Evolutionary conservation across 345 rosid genomes (phyloP).

Genomic region (Hirschfeldia incana): DNA sequence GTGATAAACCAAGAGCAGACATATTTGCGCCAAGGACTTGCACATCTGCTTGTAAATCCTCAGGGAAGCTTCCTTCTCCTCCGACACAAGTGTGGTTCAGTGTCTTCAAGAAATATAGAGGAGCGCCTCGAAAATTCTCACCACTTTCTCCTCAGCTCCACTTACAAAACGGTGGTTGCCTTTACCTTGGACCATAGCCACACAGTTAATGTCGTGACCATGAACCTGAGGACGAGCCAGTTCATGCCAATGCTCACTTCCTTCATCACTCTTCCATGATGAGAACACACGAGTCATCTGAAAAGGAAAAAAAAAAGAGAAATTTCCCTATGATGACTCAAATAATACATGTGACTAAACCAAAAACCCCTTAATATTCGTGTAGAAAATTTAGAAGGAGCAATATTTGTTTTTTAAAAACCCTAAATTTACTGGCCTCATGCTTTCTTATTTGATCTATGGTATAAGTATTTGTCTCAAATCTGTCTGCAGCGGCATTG

Average conservation of each 20-base stretch:
- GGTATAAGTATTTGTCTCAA: no score
- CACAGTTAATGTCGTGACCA: conserved; percentile 93
- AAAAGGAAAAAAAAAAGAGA: no score
- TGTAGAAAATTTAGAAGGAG: no score
- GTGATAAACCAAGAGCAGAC: conserved; percentile 99
- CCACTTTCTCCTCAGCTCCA: conserved; percentile 98
- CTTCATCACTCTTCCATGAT: conserved; percentile 62
- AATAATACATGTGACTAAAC: no score
- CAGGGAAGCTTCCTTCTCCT: conserved; percentile 50
- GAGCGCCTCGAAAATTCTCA: conserved; percentile 86
- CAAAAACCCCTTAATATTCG: no score
- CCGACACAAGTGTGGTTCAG: conserved; percentile 59
- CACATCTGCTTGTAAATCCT: conserved; percentile 58
- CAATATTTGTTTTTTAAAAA: no score
- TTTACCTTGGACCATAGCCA: conserved; percentile 72
- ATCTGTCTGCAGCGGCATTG: no score
- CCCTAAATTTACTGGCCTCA: no score
- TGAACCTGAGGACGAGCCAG: conserved; percentile 95
- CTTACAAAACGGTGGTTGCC: conserved; percentile 91
- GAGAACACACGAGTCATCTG: conserved; percentile 77
- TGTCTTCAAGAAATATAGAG: conserved; percentile 81
- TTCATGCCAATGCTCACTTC: conserved; percentile 76
- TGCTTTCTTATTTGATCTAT: no score
- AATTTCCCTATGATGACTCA: no score
- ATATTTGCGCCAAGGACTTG: conserved; percentile 93